Conservation (phyloP, 495 filamentous ascomycete species). For the Oidiodendron maius region DNA sequence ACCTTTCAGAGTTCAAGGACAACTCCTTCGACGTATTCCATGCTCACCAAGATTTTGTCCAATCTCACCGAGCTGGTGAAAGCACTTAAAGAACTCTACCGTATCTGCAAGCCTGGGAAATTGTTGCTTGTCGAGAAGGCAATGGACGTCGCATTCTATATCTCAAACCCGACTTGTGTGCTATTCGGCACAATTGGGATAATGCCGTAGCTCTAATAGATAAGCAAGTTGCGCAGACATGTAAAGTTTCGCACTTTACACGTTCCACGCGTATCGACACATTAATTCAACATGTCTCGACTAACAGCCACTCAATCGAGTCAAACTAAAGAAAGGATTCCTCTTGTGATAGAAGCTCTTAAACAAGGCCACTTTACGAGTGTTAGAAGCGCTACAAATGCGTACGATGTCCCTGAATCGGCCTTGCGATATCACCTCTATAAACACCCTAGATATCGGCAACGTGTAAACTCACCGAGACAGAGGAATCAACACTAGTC, state of each 20-base stretch:
- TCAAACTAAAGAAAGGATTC: neutral
- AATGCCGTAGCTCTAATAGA: too few species aligned
- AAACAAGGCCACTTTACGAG: constrained; percentile 18
- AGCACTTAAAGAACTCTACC: too few species aligned
- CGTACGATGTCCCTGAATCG: constrained; percentile 18
- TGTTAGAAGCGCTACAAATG: constrained; percentile 14
- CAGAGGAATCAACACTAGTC: constrained; percentile 4
- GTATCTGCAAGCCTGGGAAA: too few species aligned
- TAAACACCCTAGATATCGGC: neutral
- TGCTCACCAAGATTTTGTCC: too few species aligned
- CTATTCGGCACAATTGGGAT: too few species aligned
- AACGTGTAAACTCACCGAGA: constrained; percentile 20
- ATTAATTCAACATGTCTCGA: neutral
- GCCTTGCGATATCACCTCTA: constrained; percentile 12
- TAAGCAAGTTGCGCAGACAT: too few species aligned
- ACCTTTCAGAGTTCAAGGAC: too few species aligned
- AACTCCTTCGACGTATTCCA: too few species aligned
- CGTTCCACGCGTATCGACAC: neutral
- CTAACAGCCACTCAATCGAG: neutral
- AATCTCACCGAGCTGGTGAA: too few species aligned
- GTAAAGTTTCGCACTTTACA: neutral
- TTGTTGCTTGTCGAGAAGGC: too few species aligned
- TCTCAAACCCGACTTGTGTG: too few species aligned
- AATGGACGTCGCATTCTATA: too few species aligned
- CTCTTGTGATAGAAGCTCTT: neutral